Conservation (phyloP, 2,329 filamentous ascomycete species). For the Byssothecium circinans region DNA sequence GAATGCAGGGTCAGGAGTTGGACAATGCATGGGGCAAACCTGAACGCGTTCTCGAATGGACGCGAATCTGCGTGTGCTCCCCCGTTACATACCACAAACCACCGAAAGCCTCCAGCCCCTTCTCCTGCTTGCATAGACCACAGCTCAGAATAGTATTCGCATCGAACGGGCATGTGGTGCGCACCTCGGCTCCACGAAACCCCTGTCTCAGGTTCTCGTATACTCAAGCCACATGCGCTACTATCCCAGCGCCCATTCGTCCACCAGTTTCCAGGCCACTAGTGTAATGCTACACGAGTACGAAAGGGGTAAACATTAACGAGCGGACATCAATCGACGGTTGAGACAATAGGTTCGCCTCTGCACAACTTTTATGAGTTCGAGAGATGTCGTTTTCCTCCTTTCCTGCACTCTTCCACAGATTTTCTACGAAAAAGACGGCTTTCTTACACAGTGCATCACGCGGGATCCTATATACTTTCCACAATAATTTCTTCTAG, state of each 20-base stretch:
- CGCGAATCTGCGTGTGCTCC: no score
- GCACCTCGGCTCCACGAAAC: not conserved
- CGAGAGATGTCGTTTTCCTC: not conserved
- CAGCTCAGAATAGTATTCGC: no score
- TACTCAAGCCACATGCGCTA: constrained; percentile 10
- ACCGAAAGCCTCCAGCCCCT: no score
- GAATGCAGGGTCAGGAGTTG: no score
- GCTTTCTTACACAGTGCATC: not conserved
- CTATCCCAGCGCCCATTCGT: constrained; percentile 11
- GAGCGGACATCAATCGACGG: not conserved
- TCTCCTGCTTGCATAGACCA: no score
- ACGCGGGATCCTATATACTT: not conserved
- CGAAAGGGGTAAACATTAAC: constrained; percentile 1
- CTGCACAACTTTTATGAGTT: constrained; percentile 1
- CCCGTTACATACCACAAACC: no score
- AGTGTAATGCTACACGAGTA: not conserved
- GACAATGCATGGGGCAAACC: no score
- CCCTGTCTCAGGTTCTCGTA: constrained; percentile 10
- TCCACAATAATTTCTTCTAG: not conserved
- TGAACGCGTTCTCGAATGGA: no score
- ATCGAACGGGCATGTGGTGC: no score
- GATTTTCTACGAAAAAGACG: not conserved
- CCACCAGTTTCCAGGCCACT: not conserved
- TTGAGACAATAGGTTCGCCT: not conserved
- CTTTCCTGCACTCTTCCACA: not conserved